These are phyloP conservation scores for Neurospora sp. DNA, from an alignment of 2,329 filamentous ascomycete genomes.

Conservation along the genomic window DNA sequence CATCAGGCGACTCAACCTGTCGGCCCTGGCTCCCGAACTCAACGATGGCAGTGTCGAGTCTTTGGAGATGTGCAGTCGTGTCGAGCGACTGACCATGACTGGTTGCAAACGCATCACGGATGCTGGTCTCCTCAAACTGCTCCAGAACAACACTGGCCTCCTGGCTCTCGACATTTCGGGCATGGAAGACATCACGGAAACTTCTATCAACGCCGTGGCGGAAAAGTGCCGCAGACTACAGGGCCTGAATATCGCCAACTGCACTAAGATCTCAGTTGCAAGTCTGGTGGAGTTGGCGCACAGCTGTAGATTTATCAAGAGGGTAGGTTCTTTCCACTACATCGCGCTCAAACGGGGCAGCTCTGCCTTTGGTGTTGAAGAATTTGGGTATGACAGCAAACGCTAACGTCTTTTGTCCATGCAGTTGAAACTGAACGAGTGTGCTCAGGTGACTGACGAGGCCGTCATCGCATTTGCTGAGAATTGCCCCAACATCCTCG, in stretches of 20 bases:
- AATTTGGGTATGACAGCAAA: background rate
- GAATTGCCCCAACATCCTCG: slow-evolving; percentile 85
- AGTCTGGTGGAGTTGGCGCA: slow-evolving; percentile 73
- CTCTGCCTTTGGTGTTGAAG: background rate
- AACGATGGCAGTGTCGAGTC: slow-evolving; percentile 85
- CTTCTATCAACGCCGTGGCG: slow-evolving; percentile 68
- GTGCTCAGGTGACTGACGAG: slow-evolving; percentile 70
- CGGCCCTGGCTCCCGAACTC: slow-evolving; percentile 61
- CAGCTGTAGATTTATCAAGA: slow-evolving; percentile 77
- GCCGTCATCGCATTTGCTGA: slow-evolving; percentile 78
- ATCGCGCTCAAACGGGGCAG: background rate
- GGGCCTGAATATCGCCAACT: slow-evolving; percentile 85
- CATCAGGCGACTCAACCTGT: slow-evolving; percentile 85
- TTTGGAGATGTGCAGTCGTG: slow-evolving; percentile 74
- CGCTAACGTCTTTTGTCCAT: slow-evolving; percentile 5
- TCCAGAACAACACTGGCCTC: slow-evolving; percentile 70
- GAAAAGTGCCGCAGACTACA: slow-evolving; percentile 77
- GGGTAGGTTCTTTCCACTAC: slow-evolving; percentile 43
- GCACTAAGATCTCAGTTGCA: slow-evolving; percentile 74
- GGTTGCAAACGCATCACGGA: slow-evolving; percentile 83
- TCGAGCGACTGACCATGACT: slow-evolving; percentile 88
- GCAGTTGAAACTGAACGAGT: slow-evolving; percentile 90
- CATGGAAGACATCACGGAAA: slow-evolving; percentile 74
- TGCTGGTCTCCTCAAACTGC: slow-evolving; percentile 66
- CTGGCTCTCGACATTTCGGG: slow-evolving; percentile 86